Evolutionary conservation across 1,284 basidiomycete species (phyloP).

Genomic region (Marasmius fiardii): DNA sequence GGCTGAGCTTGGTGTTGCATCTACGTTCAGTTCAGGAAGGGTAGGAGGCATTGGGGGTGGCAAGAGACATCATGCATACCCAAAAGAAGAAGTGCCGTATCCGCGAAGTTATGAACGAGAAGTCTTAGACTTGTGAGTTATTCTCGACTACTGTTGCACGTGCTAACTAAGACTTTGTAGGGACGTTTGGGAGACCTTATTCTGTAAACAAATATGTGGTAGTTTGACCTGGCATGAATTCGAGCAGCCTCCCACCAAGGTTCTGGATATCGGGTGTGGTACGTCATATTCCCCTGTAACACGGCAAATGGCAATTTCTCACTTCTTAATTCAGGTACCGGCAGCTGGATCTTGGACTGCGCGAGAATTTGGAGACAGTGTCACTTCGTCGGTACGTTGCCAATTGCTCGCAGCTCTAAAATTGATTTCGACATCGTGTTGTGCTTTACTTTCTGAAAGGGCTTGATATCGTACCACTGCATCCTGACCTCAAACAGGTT

Average conservation of each 20-base stretch:
- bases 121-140: constrained; percentile 62
- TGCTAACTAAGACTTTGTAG: constrained; percentile 28
- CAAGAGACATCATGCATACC: constrained; percentile 54
- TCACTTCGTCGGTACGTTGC: constrained; percentile 54
- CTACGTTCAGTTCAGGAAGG: constrained; percentile 2
- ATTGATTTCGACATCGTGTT: not conserved
- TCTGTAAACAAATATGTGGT: constrained; percentile 47
- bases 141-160: constrained; percentile 2
- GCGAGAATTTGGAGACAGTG: constrained; percentile 58
- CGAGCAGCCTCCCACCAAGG: constrained; percentile 50
- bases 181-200: constrained; percentile 66
- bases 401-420: not conserved
- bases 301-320: not conserved
- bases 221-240: constrained; percentile 64
- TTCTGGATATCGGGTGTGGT: constrained; percentile 73
- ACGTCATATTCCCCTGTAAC: constrained; percentile 20
- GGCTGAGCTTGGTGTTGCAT: not conserved
- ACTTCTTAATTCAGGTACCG: constrained; percentile 42
- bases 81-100: constrained; percentile 53
- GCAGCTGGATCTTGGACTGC: constrained; percentile 63
- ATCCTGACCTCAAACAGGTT: constrained; percentile 56
- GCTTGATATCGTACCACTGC: constrained; percentile 65
- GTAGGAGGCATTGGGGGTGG: constrained; percentile 28
- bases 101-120: constrained; percentile 59
- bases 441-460: constrained; percentile 25